Base-by-base conservation (phyloP, 2,329 filamentous ascomycete species). In the Penicillium sp. region DNA sequence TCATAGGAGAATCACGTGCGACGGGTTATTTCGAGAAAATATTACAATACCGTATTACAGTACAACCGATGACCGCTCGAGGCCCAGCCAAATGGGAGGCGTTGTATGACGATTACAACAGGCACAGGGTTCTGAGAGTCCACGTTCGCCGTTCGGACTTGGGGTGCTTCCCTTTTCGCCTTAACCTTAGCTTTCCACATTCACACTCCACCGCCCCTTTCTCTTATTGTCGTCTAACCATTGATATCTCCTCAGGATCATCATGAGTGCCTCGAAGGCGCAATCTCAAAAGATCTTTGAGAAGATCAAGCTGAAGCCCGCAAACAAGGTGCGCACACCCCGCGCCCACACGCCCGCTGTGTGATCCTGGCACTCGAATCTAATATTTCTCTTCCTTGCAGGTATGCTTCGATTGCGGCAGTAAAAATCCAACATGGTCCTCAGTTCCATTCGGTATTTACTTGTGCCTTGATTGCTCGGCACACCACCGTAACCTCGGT, bases 371-470 rank as follows among this genome's bases (percentile, higher is more conserved):
- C 49, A 49, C 56, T 52, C 51, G 35, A 50, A 55, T 44, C 58
- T 51, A 25, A 54, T 37, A 58, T 31, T 47, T 57, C 64, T 37
- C 45, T 40, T 36, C 47, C 41, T 34, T 50, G 44, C 64, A 95
- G 91, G 83, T 95, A 77, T 99, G 93, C 80, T 99, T 99, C 75
- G 93, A 99, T 76, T 99, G 93, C 74, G 86, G 88, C 69, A 87
- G 90, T 65, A 97, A 97, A 76, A 96, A 96, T 69, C 93, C 93
- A 55, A 97, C 93, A 51, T 99, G 93, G 93, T 95, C 91, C 7
- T 97, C 92, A 6, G 91, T 96, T 28, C 91, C 92, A 10, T 90
- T 99, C 58, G 93, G 89, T 67, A 97, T 99, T 71, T 99, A 97
- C 71, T 83, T 99, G 18, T 99, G 93, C 68, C 86, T 99, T 64